Evolutionary conservation across 75 land plant genomes (phyloP).

Genomic region (Gnetum montanum): DNA sequence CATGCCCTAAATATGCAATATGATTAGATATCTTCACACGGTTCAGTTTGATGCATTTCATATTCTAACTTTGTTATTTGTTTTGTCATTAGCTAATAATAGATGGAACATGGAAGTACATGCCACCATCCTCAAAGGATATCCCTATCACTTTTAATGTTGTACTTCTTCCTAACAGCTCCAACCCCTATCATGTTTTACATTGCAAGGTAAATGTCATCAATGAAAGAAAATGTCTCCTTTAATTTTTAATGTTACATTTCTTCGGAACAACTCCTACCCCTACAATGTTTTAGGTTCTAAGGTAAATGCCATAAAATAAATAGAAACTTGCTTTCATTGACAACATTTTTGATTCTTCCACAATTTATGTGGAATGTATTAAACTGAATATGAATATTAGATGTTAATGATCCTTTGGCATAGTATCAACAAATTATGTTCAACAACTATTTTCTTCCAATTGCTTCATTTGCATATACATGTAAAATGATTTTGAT

Average conservation of each 20-base stretch:
- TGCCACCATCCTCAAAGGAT: conserved; percentile 28
- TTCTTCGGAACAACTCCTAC: background rate
- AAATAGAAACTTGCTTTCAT: background rate
- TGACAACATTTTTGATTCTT: background rate
- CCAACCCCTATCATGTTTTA: conserved; percentile 24
- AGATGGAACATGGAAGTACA: conserved; percentile 33
- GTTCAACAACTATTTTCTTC: too few species aligned
- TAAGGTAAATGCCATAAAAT: background rate
- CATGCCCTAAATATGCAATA: background rate
- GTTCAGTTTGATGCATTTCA: conserved; percentile 1
- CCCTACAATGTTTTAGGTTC: background rate
- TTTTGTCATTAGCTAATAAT: conserved; percentile 17
- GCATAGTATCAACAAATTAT: background rate
- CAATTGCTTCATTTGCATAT: too few species aligned
- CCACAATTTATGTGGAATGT: background rate
- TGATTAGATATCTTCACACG: background rate
- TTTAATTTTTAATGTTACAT: background rate
- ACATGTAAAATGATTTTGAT: too few species aligned
- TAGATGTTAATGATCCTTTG: background rate
- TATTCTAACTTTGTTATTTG: background rate
- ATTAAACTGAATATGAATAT: background rate
- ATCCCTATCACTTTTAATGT: conserved; percentile 25
- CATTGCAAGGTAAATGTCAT: conserved; percentile 27
- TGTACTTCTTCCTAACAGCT: conserved; percentile 25
- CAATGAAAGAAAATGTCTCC: background rate